phyloP scores from a whole-genome alignment of 225 moss, liverwort and hornwort genomes.

The Sphagnum tenellum region DNA sequence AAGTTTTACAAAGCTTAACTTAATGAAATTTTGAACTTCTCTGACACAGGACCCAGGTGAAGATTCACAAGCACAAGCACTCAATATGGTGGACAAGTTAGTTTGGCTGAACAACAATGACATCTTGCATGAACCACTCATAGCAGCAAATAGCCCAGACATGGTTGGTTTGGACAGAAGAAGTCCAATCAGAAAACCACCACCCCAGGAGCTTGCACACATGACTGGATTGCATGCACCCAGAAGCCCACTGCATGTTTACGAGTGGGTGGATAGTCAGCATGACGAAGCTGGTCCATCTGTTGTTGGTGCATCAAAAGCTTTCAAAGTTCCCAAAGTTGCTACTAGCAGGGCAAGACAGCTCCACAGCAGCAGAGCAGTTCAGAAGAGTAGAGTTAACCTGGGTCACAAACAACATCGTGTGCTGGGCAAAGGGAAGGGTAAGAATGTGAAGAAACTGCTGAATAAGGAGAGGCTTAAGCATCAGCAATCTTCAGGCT shows the following conservation, averaged over 20 bases:
- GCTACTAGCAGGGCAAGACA: background rate
- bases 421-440: background rate
- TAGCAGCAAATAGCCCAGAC: constrained; percentile 17
- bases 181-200: constrained; percentile 2
- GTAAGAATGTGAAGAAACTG: background rate
- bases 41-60: constrained; percentile 36
- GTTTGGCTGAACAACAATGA: constrained; percentile 46
- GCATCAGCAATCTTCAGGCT: background rate
- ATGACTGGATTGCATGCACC: constrained; percentile 26
- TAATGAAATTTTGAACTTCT: background rate
- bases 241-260: constrained; percentile 37
- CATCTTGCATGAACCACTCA: constrained; percentile 15
- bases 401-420: background rate
- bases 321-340: background rate
- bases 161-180: too few relatives aligned
- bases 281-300: constrained; percentile 27
- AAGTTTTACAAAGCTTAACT: background rate
- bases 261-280: constrained; percentile 59
- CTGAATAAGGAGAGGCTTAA: background rate
- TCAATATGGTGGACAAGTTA: constrained; percentile 54
- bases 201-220: constrained; percentile 22
- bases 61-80: constrained; percentile 43
- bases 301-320: constrained; percentile 7
- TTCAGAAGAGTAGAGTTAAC: background rate
- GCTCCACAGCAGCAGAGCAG: background rate